A percentile compares a stretch with the other conserved stretches of the same genome.
These are phyloP conservation scores for Boletus subcaerulescens DNA, from an alignment of 768 basidiomycete genomes.

Conservation along the genomic window DNA sequence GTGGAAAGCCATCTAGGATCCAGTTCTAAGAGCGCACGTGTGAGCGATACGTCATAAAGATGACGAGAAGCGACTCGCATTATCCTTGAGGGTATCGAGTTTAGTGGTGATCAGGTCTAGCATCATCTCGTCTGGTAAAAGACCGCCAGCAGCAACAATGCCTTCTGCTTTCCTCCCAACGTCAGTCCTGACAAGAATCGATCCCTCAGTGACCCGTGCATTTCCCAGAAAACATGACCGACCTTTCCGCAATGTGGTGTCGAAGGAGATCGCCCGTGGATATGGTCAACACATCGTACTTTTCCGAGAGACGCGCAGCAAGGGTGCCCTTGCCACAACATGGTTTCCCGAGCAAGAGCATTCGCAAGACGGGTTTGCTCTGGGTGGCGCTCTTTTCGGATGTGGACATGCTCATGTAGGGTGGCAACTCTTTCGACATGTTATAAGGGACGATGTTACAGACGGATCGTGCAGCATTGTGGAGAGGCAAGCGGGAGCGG, in stretches of 20 bases:
- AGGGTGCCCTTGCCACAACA: slow-evolving; percentile 85
- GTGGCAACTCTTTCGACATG: slow-evolving; percentile 42
- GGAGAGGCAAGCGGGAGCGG: background rate
- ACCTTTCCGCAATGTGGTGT: slow-evolving; percentile 72
- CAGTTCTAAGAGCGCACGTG: slow-evolving; percentile 55
- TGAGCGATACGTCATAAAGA: background rate
- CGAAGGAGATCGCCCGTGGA: slow-evolving; percentile 85
- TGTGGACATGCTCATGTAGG: slow-evolving; percentile 40
- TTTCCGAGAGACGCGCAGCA: slow-evolving; percentile 63
- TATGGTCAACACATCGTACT: slow-evolving; percentile 69
- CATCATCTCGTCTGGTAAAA: slow-evolving; percentile 77
- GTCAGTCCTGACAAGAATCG: slow-evolving; percentile 45
- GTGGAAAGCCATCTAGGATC: slow-evolving; percentile 90
- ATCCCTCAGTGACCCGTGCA: background rate
- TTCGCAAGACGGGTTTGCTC: slow-evolving; percentile 34
- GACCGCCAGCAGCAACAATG: slow-evolving; percentile 72
- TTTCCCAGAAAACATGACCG: slow-evolving; percentile 10
- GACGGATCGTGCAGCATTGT: slow-evolving; percentile 14
- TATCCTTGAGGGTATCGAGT: slow-evolving; percentile 60
- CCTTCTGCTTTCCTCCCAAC: slow-evolving; percentile 73
- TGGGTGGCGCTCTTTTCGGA: slow-evolving; percentile 23
- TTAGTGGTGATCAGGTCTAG: slow-evolving; percentile 69
- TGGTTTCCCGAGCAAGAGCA: slow-evolving; percentile 55
- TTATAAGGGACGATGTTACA: slow-evolving; percentile 19
- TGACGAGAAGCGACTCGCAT: slow-evolving; percentile 39